Evolutionary conservation across 139 green algal species (phyloP).

Genomic region (Chlamydomonas asymmetrica): DNA sequence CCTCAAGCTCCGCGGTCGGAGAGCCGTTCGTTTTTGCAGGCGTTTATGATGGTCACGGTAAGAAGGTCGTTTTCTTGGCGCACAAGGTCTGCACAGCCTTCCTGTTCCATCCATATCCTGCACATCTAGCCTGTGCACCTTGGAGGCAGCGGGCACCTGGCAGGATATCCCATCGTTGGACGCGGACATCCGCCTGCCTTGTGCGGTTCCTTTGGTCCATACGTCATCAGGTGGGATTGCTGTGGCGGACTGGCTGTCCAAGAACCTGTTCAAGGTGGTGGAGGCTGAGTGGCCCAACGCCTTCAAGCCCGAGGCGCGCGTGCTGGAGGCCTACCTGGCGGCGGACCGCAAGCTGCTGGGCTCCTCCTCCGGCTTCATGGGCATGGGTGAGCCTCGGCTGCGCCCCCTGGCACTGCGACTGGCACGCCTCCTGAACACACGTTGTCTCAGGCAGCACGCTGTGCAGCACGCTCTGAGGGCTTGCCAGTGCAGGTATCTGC

Average conservation of each 20-base stretch:
- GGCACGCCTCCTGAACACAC: neutral
- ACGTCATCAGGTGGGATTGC: conserved; percentile 70
- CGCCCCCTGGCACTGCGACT: neutral
- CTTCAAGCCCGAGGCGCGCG: conserved; percentile 41
- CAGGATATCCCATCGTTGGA: no score
- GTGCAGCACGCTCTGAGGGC: no score
- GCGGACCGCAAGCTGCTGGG: conserved; percentile 62
- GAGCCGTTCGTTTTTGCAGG: conserved; percentile 35
- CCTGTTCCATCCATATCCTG: neutral
- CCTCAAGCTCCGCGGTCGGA: no score
- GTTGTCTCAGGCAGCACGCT: no score
- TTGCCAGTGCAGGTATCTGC: no score
- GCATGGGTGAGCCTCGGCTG: conserved; percentile 58
- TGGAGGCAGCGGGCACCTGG: no score
- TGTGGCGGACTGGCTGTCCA: conserved; percentile 71
- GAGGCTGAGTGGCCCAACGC: conserved; percentile 56
- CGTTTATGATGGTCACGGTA: conserved; percentile 68
- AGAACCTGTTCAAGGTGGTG: conserved; percentile 64
- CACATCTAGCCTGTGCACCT: no score
- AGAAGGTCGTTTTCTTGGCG: neutral
- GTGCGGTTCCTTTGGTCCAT: no score
- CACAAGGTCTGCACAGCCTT: neutral
- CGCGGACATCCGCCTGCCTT: neutral
- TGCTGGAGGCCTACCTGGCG: conserved; percentile 50
- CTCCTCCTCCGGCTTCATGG: conserved; percentile 69